Percentiles rank a stretch among this genome's conserved stretches.
Conservation (phyloP, 805 yeast genomes). For the Trichomonascus vanleenenianus region DNA sequence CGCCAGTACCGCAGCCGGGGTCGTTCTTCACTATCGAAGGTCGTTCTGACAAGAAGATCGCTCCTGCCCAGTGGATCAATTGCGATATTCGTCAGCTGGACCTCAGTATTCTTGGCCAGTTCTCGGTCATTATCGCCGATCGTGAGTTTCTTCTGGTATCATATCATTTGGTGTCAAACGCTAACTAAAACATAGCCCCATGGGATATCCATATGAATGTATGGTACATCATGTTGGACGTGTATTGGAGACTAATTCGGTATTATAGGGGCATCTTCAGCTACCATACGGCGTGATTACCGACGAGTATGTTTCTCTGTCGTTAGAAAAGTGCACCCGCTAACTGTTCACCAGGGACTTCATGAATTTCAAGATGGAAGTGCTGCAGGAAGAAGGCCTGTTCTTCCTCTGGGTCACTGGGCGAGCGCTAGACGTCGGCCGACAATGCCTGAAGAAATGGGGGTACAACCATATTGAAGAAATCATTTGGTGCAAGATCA, state of each 20-base stretch:
- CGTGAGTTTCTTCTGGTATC: constrained; percentile 32
- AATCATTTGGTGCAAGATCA: constrained; percentile 83
- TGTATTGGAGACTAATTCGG: background rate
- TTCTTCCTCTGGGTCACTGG: constrained; percentile 93
- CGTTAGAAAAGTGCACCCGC: too few species aligned
- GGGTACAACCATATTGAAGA: constrained; percentile 77
- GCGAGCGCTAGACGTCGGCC: constrained; percentile 81
- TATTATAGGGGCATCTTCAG: constrained; percentile 14
- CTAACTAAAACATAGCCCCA: too few species aligned
- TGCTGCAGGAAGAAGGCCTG: constrained; percentile 77
- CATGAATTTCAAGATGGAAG: constrained; percentile 52
- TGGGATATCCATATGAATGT: constrained; percentile 91
- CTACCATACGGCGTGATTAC: constrained; percentile 16
- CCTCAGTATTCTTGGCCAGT: constrained; percentile 66
- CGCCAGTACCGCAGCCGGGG: background rate
- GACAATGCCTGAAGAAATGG: constrained; percentile 69
- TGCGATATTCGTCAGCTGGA: constrained; percentile 77
- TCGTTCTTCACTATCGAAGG: too few species aligned
- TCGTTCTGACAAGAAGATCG: background rate
- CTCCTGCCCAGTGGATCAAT: constrained; percentile 77
- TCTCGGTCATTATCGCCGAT: constrained; percentile 72
- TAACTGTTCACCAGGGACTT: constrained; percentile 38
- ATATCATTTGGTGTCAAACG: too few species aligned
- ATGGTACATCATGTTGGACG: background rate
- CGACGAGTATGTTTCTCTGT: constrained; percentile 10